Evolutionary conservation across 208 protist genomes (phyloP), one percentile per base, ranked within the genome.

Genomic region (Trypanosoma scelopori): DNA sequence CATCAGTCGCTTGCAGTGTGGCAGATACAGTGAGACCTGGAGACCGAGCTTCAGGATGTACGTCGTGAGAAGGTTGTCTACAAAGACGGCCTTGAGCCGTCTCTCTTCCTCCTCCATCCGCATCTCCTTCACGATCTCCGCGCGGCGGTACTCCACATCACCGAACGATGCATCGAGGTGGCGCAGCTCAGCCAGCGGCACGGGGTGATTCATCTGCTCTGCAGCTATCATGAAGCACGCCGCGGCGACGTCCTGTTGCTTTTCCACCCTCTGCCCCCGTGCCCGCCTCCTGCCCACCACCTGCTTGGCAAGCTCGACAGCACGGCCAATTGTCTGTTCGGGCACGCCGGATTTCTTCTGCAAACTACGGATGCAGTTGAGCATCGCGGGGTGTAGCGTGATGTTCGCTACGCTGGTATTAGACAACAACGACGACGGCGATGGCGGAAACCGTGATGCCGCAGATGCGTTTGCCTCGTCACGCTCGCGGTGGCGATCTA

Each of bases 151-250:
- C 63, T 87, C 81, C 7, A 91, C 78, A 47, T 87, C 68, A 41
- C 76, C 75, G 30, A 94, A 59, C 0, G 77, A 72, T 5, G 79
- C 70, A 55, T 89, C 85, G 35, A 94, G 55, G 37, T 67, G 64
- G 47, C 77, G 85, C 63, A 94, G 67, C 71, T 94, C 85, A 0
- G 64, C 62, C 4, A 84, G 42, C 4, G 85, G 85, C 9, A 94
- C 66, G 1, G 88, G 88, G 48, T 81, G 74, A 16, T 73, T 69
- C 43, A 71, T 20, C 35, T 74, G 62, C 55, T 87, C 85, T 4
- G 84, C 46, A 1, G 88, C 85, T 42, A 94, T 72, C 76, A 90
- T 69, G 50, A 94, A 71, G 23, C 83, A 94, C 15, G 85, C 85
- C 5, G 85, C 88, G 0, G 81, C 74, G 3, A 85, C 68, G 46